A percentile compares a stretch with the other conserved stretches of the same genome.
Evolutionary conservation across 768 basidiomycete genomes (phyloP).

Genomic region (Tulasnella sp.): DNA sequence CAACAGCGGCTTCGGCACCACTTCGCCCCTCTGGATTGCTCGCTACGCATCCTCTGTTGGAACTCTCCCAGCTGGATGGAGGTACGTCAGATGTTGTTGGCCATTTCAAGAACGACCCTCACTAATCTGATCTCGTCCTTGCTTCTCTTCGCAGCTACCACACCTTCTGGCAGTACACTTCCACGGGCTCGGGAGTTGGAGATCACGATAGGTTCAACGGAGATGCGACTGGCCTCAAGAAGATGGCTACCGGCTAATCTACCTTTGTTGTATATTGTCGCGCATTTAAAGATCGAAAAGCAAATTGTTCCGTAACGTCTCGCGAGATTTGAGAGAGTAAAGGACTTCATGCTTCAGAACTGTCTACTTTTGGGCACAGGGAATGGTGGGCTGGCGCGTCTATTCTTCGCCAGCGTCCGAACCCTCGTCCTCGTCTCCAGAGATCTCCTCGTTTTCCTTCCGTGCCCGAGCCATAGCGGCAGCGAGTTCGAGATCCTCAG

Average conservation of each 20-base stretch:
- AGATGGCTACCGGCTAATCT: background rate
- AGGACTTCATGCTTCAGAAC: too few relatives aligned
- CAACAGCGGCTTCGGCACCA: constrained; percentile 36
- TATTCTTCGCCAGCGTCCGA: constrained; percentile 25
- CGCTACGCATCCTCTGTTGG: constrained; percentile 39
- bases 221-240: background rate
- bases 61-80: constrained; percentile 48
- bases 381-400: background rate
- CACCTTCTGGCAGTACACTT: constrained; percentile 19
- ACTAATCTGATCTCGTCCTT: background rate
- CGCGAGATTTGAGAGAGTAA: too few relatives aligned
- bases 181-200: background rate
- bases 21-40: constrained; percentile 54
- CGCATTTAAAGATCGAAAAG: too few relatives aligned
- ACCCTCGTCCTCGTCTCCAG: constrained; percentile 81
- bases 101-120: background rate
- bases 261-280: too few relatives aligned
- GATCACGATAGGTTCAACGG: constrained; percentile 5
- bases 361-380: too few relatives aligned
- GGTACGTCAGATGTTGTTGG: constrained; percentile 21
- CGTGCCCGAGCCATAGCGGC: constrained; percentile 94
- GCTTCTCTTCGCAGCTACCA: constrained; percentile 5
- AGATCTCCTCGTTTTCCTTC: constrained; percentile 90
- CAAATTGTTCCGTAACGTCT: too few relatives aligned
- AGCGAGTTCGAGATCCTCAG: constrained; percentile 93